These are phyloP conservation scores for Suillus subaureus DNA, from an alignment of 768 basidiomycete genomes.

Conservation along the genomic window DNA sequence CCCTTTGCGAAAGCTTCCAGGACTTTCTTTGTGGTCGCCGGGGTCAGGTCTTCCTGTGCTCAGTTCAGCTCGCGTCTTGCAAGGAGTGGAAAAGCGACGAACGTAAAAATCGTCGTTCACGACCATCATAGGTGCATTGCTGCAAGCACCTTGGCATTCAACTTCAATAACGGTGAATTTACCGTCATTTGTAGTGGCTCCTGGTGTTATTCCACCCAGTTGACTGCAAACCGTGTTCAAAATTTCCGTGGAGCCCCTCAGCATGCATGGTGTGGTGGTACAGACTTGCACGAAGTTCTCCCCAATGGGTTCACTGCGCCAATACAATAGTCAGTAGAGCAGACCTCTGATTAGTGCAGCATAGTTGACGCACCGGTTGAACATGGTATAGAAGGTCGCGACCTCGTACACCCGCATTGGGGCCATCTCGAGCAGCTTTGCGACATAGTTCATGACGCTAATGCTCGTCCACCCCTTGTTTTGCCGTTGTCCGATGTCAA, in stretches of 20 bases:
- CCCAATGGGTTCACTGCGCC: slow-evolving; percentile 84
- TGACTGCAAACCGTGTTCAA: slow-evolving; percentile 82
- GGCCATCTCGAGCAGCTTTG: slow-evolving; percentile 89
- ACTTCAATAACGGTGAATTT: slow-evolving; percentile 99
- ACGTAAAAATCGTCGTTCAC: slow-evolving; percentile 98
- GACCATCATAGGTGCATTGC: slow-evolving; percentile 96
- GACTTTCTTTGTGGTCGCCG: slow-evolving; percentile 75
- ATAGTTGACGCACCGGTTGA: slow-evolving; percentile 76
- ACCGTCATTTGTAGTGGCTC: slow-evolving; percentile 92
- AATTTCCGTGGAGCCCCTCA: slow-evolving; percentile 89
- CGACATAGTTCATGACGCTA: slow-evolving; percentile 98
- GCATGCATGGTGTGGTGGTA: slow-evolving; percentile 98
- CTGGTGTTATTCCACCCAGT: slow-evolving; percentile 81
- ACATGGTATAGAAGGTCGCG: slow-evolving; percentile 99
- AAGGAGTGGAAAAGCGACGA: slow-evolving; percentile 32
- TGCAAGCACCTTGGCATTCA: slow-evolving; percentile 98
- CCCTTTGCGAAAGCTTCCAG: slow-evolving; percentile 79
- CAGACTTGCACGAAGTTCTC: slow-evolving; percentile 96
- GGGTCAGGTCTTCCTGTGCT: slow-evolving; percentile 79
- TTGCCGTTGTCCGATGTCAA: slow-evolving; percentile 95
- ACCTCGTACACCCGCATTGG: slow-evolving; percentile 99
- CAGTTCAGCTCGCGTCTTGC: slow-evolving; percentile 13
- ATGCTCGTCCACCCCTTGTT: slow-evolving; percentile 99
- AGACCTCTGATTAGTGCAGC: neutral
- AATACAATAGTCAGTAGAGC: slow-evolving; percentile 5